Evolutionary conservation across 2,329 filamentous ascomycete genomes (phyloP), one percentile per base, ranked within the genome.

Genomic region (Fusarium ambrosium): DNA sequence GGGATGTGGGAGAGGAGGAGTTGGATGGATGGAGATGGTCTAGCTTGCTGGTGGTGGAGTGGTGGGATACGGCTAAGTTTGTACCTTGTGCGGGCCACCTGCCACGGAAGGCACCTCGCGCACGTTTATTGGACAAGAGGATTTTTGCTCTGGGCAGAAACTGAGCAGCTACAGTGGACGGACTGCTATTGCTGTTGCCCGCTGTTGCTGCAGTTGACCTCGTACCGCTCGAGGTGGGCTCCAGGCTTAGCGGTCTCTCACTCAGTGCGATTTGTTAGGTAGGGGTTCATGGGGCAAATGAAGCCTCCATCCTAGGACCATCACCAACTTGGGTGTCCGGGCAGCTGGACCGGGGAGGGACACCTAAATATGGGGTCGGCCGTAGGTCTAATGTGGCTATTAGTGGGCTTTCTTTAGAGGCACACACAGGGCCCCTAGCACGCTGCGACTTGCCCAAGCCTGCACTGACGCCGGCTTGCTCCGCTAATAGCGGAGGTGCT

Each of bases 331-430:
- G 48, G 48, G 61, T 55, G 60, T 41, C 66, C 56, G 62, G 61
- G 48, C 70, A 62, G 62, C 62, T 76, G 55, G 73, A 76, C 71
- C 65, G 65, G 74, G 73, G 71, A 64, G 71, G 73, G 71, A 68
- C 70, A 72, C 75, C 71, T 66, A 76, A 78, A 78, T 73, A 79
- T 76, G 77, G 77, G 77, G 77, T 78, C 69, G 77, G 64, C 73
- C 56, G 72, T 62, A 64, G 69, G 65, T 70, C 72, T 69, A 74
- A 67, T 58, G 41, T 53, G 72, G 70, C 72, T 74, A 68, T 78
- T 72, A 77, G 70, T 70, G 64, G 69, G 64, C 53, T 66, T 56
- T 69, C 66, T 41, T 62, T 53, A 68, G 60, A 53, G n/a, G 41
- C 62, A 53, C 48, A n/a, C 69, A 68, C 55, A 70, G 56, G 60